Evolutionary conservation across 208 protist genomes (phyloP), one percentile per base, ranked within the genome.

Genomic region (Trypanosoma brucei): DNA sequence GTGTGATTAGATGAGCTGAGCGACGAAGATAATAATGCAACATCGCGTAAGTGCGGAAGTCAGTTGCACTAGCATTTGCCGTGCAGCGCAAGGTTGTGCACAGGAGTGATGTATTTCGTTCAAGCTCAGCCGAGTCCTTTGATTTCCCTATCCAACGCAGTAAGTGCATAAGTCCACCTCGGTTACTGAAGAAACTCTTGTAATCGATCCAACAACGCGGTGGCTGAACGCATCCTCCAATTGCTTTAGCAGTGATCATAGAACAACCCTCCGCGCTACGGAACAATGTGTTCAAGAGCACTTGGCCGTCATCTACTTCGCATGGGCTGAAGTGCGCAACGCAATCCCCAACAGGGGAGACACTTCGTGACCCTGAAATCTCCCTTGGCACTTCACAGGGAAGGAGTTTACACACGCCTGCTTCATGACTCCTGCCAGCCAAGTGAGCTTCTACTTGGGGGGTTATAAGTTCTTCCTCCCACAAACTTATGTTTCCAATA

Each of bases 131-230:
- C 22, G 64, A 55, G 34, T 60, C 81, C 6, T 62, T 75, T 13
- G 74, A 74, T 30, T 70, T 49, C 31, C 76, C 71, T 40, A 94
- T 66, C 88, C 88, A 94, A 52, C 89, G 78, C 1, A 94, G 59
- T 68, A 94, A 60, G 35, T 78, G 68, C 48, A 72, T 54, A 0
- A 90, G 57, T 9, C 88, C 88, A 22, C 83, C 83, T 33, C 81
- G 79, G 31, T 60, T 80, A 4, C 77, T 66, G 72, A 83, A 94
- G 30, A 94, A 72, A 11, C 74, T 62, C 40, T 72, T 72, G 72
- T 83, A 94, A 75, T 91, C 76, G 11, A 91, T 74, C 84, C 82
- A 88, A 44, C 67, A 68, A 55, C 83, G 75, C 3, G 88, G 88
- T 51, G 81, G 76, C n/a, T 70, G 59, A 2, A 80, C 72, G 63